Conservation (phyloP, 2,329 filamentous ascomycete species). For the Septoria petroselini region DNA sequence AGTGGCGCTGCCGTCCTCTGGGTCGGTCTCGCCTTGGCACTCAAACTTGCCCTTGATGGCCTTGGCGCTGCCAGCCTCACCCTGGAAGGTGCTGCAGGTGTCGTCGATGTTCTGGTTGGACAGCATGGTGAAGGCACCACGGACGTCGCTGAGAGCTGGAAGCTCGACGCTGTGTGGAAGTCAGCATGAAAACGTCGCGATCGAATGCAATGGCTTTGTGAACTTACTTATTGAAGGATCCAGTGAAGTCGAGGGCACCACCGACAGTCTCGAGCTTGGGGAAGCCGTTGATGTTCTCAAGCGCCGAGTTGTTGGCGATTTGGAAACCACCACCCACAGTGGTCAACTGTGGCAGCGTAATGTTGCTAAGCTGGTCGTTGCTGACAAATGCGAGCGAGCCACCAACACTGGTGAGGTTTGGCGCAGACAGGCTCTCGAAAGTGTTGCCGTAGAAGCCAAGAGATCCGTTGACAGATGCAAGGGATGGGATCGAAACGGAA, state of each 20-base stretch:
- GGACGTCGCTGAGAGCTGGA: conserved; percentile 51
- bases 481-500: conserved; percentile 67
- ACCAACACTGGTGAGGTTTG: conserved; percentile 68
- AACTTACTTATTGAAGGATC: conserved; percentile 77
- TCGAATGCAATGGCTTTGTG: background rate
- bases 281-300: conserved; percentile 65
- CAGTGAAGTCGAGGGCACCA: conserved; percentile 80
- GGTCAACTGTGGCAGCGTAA: conserved; percentile 68
- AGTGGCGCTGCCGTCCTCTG: conserved; percentile 38
- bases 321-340: conserved; percentile 74
- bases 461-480: conserved; percentile 70
- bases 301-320: conserved; percentile 83
- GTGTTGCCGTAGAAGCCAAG: conserved; percentile 81
- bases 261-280: conserved; percentile 64
- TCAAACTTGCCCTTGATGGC: conserved; percentile 45
- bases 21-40: conserved; percentile 41
- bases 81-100: conserved; percentile 44
- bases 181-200: conserved; percentile 34
- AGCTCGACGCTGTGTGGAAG: conserved; percentile 61
- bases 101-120: conserved; percentile 43
- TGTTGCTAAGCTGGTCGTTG: conserved; percentile 63
- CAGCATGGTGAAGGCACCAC: conserved; percentile 52
- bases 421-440: conserved; percentile 59
- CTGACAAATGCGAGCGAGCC: conserved; percentile 56
- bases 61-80: conserved; percentile 41